Conservation (phyloP, 2,329 filamentous ascomycete genomes). For the Akanthomyces muscarius region DNA sequence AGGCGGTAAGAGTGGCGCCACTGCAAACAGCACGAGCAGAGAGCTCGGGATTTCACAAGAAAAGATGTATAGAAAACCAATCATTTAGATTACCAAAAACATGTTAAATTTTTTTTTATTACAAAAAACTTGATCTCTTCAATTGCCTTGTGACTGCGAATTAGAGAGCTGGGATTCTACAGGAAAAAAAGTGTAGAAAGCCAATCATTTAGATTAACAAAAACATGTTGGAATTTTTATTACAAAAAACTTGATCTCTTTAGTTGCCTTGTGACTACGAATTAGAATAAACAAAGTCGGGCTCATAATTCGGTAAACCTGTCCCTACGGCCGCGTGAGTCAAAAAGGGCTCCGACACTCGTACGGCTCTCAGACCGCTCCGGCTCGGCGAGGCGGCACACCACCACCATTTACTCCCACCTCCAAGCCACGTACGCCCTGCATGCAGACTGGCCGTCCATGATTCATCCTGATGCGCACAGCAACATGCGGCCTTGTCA, state of each 20-base stretch:
- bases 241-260: neutral
- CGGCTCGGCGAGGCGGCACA: neutral
- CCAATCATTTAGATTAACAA: constrained; percentile 4
- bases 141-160: neutral
- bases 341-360: neutral
- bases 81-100: constrained; percentile 8
- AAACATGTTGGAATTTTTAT: neutral
- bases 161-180: neutral
- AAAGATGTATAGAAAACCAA: neutral
- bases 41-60: neutral
- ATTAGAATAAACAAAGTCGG: neutral
- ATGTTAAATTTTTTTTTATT: neutral
- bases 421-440: neutral
- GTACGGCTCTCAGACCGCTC: constrained; percentile 6
- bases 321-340: neutral
- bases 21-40: neutral
- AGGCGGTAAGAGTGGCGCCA: neutral
- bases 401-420: no score
- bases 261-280: neutral
- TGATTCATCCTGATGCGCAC: constrained; percentile 7
- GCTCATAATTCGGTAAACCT: neutral
- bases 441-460: neutral
- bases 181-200: neutral
- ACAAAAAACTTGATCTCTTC: neutral
- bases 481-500: neutral